Conservation (phyloP, 2,329 filamentous ascomycete species). For the Pestalotiopsis sp. region DNA sequence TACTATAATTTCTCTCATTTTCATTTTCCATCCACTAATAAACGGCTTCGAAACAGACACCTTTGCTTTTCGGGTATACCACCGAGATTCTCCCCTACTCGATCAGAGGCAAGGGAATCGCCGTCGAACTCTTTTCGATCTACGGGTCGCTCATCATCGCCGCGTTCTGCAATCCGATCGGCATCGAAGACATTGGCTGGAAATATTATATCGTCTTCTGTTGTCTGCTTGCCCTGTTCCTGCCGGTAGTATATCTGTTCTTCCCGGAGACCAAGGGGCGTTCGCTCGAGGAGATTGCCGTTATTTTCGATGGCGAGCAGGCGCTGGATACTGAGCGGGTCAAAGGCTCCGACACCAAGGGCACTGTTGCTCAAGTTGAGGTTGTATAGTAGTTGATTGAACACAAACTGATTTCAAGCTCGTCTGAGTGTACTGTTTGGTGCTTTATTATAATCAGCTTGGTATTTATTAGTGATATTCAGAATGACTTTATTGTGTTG, state of each 20-base stretch:
- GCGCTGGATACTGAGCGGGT: constrained; percentile 17
- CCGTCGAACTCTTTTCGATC: constrained; percentile 23
- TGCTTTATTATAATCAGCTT: no score
- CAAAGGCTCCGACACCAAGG: constrained; percentile 15
- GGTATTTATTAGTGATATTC: no score
- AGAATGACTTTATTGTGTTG: no score
- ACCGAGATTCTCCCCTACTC: constrained; percentile 39
- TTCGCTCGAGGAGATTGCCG: constrained; percentile 29
- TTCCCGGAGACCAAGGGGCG: constrained; percentile 30
- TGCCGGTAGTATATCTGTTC: constrained; percentile 35
- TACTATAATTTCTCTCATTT: no score
- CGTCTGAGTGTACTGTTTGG: not conserved
- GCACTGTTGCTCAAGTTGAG: not conserved
- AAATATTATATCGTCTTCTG: constrained; percentile 41
- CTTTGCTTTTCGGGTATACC: constrained; percentile 44
- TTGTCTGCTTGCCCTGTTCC: constrained; percentile 26
- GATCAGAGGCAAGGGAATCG: constrained; percentile 36
- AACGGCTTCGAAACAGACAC: constrained; percentile 27
- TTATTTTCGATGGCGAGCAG: constrained; percentile 23
- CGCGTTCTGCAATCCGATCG: constrained; percentile 38
- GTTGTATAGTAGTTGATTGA: not conserved
- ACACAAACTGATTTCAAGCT: not conserved
- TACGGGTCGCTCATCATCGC: constrained; percentile 28
- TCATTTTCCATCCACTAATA: no score
- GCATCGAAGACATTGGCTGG: constrained; percentile 37